phyloP scores from a whole-genome alignment of 305 asterid genomes.

The Withania somnifera region DNA sequence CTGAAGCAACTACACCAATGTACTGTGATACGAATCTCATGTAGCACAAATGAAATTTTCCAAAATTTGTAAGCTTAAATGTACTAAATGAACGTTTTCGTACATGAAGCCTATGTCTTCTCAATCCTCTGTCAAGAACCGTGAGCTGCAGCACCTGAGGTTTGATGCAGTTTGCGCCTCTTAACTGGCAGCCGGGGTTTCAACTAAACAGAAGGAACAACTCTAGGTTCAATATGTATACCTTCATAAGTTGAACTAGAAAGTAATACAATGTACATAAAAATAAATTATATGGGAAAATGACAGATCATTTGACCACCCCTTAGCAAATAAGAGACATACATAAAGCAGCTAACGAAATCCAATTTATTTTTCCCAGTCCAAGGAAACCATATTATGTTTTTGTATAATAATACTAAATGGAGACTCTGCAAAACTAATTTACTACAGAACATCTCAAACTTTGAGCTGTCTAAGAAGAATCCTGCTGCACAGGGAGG shows the following conservation, averaged over 20 bases:
- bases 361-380: background rate
- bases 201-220: conserved; percentile 28
- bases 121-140: conserved; percentile 7
- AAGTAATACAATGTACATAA: background rate
- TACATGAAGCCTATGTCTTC: background rate
- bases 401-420: background rate
- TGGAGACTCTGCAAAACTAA: background rate
- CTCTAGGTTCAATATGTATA: background rate
- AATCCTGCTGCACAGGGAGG: background rate
- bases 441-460: background rate
- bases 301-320: background rate
- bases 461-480: background rate
- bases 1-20: background rate
- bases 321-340: background rate
- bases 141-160: conserved; percentile 19
- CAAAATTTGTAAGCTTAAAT: background rate
- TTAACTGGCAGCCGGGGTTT: conserved; percentile 41
- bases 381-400: background rate
- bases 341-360: background rate
- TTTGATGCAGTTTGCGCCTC: conserved; percentile 26
- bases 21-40: background rate
- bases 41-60: background rate
- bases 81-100: conserved; percentile 3
- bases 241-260: background rate
- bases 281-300: background rate